Conservation (phyloP, 2,329 filamentous ascomycete genomes). For the Aspergillus japonicus region DNA sequence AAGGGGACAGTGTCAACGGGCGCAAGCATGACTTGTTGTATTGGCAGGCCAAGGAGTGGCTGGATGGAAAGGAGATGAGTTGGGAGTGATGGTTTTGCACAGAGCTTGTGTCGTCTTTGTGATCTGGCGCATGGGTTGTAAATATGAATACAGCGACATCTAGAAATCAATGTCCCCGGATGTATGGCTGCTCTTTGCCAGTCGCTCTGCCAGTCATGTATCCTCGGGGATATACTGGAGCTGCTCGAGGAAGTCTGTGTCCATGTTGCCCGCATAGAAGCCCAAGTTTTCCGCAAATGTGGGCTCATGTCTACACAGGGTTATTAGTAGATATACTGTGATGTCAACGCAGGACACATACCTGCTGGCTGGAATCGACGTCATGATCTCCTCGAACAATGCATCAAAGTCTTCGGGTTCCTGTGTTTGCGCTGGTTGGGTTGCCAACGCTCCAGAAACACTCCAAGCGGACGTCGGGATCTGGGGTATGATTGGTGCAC, state of each 20-base stretch:
- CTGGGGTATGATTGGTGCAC: too few species aligned
- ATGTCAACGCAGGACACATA: neutral
- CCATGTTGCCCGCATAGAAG: conserved; percentile 23
- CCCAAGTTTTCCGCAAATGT: conserved; percentile 23
- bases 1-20: conserved; percentile 34
- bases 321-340: neutral
- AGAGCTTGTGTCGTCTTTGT: too few species aligned
- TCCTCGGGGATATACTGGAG: conserved; percentile 8
- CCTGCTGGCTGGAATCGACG: conserved; percentile 18
- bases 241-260: conserved; percentile 22
- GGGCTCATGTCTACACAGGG: conserved; percentile 14
- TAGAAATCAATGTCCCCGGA: too few species aligned
- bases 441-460: too few species aligned
- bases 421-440: too few species aligned
- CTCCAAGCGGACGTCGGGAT: too few species aligned
- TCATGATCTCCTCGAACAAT: conserved; percentile 23
- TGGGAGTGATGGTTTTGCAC: too few species aligned
- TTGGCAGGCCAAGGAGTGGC: conserved; percentile 45
- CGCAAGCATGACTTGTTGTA: conserved; percentile 50
- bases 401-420: conserved; percentile 17
- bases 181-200: too few species aligned
- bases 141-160: too few species aligned
- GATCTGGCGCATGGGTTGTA: too few species aligned
- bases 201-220: too few species aligned
- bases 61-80: conserved; percentile 41